Base-by-base conservation (phyloP, 345 rosid species). In the Isatis tinctoria region DNA sequence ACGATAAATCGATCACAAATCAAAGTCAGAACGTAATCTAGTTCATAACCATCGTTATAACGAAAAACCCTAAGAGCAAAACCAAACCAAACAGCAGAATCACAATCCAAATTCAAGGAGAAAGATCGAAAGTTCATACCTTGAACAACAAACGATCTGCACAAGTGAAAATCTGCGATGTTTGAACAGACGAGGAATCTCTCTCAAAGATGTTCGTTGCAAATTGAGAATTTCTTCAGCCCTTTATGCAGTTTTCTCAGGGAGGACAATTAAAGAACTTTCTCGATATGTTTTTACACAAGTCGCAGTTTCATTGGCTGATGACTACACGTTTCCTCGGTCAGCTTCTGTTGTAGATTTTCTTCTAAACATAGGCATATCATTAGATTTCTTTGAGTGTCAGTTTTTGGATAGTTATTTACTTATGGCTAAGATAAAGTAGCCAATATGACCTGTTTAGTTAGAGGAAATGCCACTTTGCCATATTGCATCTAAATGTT, bases 71-170 rank as follows among this genome's bases (percentile, higher is more conserved):
- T 26, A 36, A 49, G 9, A 39, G 51, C 2, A 33, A 65, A 28
- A 24, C 33, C 17, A 60, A 47, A 71, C 14, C 67, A 69, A 70
- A 58, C 8, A 60, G 17, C 17, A 48, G 9, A 60, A 27, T 16
- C 30, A 27, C 17, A 0, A 27, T 22, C 22, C 6, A 17, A 48
- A 18, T 7, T 68, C 13, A 30, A 17, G 10, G 64, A 41, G 41
- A 41, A 36, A 2, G 30, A 52, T 62, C 62, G 13, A 13, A 49
- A 60, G 10, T 51, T 17, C 22, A 51, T 51, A 72, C 76, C 76
- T 72, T 2, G 16, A 49, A 59, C 28, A 36, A 47, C 13, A 27
- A 51, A 11, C 5, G 62, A 62, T 51, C 44, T 6, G 61, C 16
- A 18, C 3, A 32, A 16, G 24, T 4, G 5, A 30, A 8, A 35